A percentile compares a stretch with the other conserved stretches of the same genome.
Evolutionary conservation across 1,139 yeast species (phyloP).

Genomic region (Meyerozyma carpophila): DNA sequence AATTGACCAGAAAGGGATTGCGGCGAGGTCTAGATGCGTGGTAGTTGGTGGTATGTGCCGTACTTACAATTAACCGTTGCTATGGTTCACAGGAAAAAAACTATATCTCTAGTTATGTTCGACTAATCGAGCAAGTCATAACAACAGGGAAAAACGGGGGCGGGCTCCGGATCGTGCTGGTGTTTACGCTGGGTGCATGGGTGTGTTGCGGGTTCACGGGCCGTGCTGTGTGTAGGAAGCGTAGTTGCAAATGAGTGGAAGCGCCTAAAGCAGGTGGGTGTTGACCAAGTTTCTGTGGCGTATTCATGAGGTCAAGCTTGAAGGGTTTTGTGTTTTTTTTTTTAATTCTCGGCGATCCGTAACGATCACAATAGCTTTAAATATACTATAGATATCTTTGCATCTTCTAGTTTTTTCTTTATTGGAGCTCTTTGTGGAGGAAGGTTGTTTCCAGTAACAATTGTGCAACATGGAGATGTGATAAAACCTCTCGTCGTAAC

Average conservation of each 20-base stretch:
- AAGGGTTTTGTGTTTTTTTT: too few species aligned
- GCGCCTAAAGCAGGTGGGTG: too few species aligned
- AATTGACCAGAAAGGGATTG: neutral
- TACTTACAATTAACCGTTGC: neutral
- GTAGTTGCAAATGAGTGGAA: neutral
- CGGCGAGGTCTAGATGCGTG: neutral
- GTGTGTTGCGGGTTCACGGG: neutral
- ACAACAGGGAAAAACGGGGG: slow-evolving; percentile 1
- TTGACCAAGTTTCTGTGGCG: neutral
- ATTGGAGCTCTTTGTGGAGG: too few species aligned
- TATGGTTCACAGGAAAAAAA: neutral
- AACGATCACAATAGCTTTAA: too few species aligned
- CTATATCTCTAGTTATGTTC: neutral
- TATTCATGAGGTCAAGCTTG: too few species aligned
- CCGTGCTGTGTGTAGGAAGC: neutral
- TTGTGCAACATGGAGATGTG: too few species aligned
- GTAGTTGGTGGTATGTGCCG: neutral
- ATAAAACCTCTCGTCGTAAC: too few species aligned
- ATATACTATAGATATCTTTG: too few species aligned
- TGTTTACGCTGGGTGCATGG: neutral
- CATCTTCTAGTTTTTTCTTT: too few species aligned
- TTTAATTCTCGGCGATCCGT: too few species aligned
- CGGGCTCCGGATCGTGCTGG: neutral
- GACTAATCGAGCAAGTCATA: slow-evolving; percentile 2
- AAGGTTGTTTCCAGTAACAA: too few species aligned